Evolutionary conservation across 768 basidiomycete genomes (phyloP), one percentile per base, ranked within the genome.

Genomic region (Podaxis sp.): DNA sequence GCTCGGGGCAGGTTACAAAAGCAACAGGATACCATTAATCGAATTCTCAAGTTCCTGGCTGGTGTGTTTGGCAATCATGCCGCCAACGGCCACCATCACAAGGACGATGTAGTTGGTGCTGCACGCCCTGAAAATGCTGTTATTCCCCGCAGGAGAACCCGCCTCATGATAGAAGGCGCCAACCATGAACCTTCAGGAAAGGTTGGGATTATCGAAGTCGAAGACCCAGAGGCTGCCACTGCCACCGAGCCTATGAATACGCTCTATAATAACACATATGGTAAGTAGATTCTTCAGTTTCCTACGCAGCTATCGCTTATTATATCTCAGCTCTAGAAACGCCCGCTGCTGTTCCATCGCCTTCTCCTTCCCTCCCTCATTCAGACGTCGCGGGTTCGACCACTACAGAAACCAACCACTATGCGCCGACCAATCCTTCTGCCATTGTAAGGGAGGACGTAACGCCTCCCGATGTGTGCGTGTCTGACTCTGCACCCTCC

Each of bases 21-120:
- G 69, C 95, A 98, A 65, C 90, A 97, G 69, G 95, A 98, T 71
- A 97, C 94, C 21, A 94, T 98, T 70, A 94, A 97, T 68, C 79
- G 92, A 58, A 98, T 99, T 62, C 82, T 99, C 64, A 90, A 93
- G 62, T 98, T 99, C 74, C 75, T 99, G 58, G 95, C 95, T 9
- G 88, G 93, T 11, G 89, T 98, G 2, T 98, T 98, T 74, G 89
- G 90, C 11, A 72, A 71, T 48, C 82, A 80, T 57, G 76, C 77
- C 14, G 63, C 18, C 25, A 23, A 23, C 21, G n/a, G 60, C 25
- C 21, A 64, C 38, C 68, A 72, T 38, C 67, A 63, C 36, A 73
- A 75, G 55, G 73, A 76, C 36, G 73, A 61, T 7, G 67, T 67
- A 2, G 69, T 71, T 7, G 61, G 65, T 32, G 52, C 73, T 14